Evolutionary conservation across 345 rosid species (phyloP), one percentile per base, ranked within the genome.

Genomic region (Populus alba): DNA sequence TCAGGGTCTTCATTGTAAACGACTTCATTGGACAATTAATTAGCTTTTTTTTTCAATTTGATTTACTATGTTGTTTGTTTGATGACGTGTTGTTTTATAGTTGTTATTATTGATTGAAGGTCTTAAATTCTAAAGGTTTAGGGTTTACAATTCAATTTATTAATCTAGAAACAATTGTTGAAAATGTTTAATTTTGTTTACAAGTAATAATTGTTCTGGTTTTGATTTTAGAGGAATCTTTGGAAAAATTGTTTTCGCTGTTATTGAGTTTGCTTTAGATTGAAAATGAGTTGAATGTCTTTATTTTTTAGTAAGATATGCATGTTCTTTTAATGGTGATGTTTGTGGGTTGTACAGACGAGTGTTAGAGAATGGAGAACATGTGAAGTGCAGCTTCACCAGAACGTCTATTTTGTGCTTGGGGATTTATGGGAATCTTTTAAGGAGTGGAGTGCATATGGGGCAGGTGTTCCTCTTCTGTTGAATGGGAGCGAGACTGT

Each of bases 361-460:
- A 87, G 89, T 62, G 37, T 61, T 11, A 86, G 82, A 75, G 87
- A 83, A 35, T 86, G 92, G 96, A 88, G 88, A 73, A 85, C 79
- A 16, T 78, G 84, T 5, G 87, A 82, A 47, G 62, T 77, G 2
- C 90, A 90, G 84, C 66, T 27, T 75, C 90, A 83, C 53, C 87
- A n/a, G 29, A 59, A 59, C 29, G 9, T 91, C 0, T 93, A 87
- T 66, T 94, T 92, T 83, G 69, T 89, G 61, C 91, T 96, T 0
- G 91, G 85, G 33, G 97, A 96, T 82, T 77, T 96, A 18, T 96
- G 98, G 99, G 97, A 94, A 73, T 87, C 95, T 65, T 92, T 92
- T 29, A 86, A 82, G 27, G 95, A 94, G 77, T 94, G 98, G 98
- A 96, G 99, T 84, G 97, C 95, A 0, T 96, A 92, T 70, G 98